phyloP scores from a whole-genome alignment of 75 land plant genomes.

The Pseudotsuga menziesii region DNA sequence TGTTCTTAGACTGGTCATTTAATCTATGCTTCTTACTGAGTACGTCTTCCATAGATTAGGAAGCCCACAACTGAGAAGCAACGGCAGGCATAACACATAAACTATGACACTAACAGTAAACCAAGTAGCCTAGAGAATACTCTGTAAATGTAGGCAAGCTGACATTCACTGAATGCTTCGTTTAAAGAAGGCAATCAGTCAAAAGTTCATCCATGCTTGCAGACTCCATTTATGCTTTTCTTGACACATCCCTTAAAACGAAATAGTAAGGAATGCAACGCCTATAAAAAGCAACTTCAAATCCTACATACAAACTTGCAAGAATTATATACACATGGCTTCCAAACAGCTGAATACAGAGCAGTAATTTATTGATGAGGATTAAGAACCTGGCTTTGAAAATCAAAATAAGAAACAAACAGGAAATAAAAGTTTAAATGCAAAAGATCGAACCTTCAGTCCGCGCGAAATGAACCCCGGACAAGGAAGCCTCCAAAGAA shows the following conservation, averaged over 20 bases:
- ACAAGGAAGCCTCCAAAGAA: too few relatives aligned
- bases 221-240: not conserved
- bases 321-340: too few relatives aligned
- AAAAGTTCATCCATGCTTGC: not conserved
- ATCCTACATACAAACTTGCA: not conserved
- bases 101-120: not conserved
- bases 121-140: not conserved
- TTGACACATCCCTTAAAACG: conserved; percentile 5
- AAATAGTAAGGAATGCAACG: conserved; percentile 7
- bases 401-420: too few relatives aligned
- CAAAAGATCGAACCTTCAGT: too few relatives aligned
- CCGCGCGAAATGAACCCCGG: too few relatives aligned
- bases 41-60: not conserved
- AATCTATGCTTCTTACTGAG: conserved; percentile 13
- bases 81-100: not conserved
- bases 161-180: too few relatives aligned
- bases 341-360: too few relatives aligned
- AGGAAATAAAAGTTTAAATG: too few relatives aligned
- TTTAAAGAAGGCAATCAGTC: not conserved
- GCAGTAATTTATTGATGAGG: too few relatives aligned
- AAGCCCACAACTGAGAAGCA: conserved; percentile 1
- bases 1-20: conserved; percentile 6
- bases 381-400: too few relatives aligned
- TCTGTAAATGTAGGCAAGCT: not conserved
- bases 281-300: conserved; percentile 9